These are phyloP conservation scores for Arabidopsis arenosa DNA, from an alignment of 345 rosid genomes.

Conservation along the genomic window DNA sequence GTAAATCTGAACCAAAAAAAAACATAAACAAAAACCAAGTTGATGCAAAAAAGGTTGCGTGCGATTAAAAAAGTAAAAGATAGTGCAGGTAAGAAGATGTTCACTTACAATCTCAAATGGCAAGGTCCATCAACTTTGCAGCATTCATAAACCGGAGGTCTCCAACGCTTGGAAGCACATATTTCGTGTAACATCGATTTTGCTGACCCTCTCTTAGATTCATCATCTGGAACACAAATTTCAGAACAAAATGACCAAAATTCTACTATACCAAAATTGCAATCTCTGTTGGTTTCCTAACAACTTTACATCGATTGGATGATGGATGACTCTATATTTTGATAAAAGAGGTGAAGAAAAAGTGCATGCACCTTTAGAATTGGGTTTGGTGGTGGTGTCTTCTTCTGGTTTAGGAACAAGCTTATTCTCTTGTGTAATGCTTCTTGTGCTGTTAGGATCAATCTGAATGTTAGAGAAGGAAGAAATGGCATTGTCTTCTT, in stretches of 20 bases:
- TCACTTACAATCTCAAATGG: constrained; percentile 61
- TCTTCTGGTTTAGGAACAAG: neutral
- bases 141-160: constrained; percentile 61
- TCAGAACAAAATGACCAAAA: neutral
- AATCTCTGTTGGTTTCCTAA: neutral
- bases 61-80: neutral
- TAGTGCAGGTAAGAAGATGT: neutral
- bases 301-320: neutral
- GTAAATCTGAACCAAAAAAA: constrained; percentile 56
- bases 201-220: constrained; percentile 36
- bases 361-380: constrained; percentile 20
- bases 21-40: neutral
- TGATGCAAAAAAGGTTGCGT: neutral
- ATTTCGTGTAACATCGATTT: constrained; percentile 54
- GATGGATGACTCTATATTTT: neutral
- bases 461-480: constrained; percentile 41
- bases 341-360: neutral
- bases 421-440: neutral
- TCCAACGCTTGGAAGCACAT: constrained; percentile 60
- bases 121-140: constrained; percentile 64
- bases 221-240: constrained; percentile 48
- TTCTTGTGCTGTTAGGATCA: constrained; percentile 48
- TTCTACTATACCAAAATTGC: neutral
- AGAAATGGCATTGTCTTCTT: constrained; percentile 16
- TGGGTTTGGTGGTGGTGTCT: constrained; percentile 1